A percentile compares a stretch with the other conserved stretches of the same genome.
phyloP scores from a whole-genome alignment of 371 early-diverging fungal species.

The Circinella minor region DNA sequence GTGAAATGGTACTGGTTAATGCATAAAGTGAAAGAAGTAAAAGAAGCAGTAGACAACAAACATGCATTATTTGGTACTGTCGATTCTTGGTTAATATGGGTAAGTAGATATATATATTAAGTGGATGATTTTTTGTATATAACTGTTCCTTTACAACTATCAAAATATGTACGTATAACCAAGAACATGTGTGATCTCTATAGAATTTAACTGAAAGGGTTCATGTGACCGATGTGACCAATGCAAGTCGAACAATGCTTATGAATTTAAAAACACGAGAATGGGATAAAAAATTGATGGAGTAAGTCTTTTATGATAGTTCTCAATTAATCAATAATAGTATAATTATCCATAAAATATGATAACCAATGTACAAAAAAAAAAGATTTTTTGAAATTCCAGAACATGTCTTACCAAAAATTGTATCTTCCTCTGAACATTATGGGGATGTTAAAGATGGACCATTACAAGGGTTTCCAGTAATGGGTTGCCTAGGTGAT shows the following conservation, averaged over 20 bases:
- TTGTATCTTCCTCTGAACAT: conserved; percentile 82
- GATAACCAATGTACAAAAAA: background rate
- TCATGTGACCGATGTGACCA: conserved; percentile 91
- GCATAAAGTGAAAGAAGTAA: conserved; percentile 61
- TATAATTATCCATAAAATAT: too few relatives aligned
- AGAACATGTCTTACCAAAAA: conserved; percentile 69
- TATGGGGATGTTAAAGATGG: conserved; percentile 74
- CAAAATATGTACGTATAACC: too few relatives aligned
- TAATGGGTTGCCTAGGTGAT: conserved; percentile 92
- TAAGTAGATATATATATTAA: conserved; percentile 24
- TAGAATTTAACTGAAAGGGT: conserved; percentile 85
- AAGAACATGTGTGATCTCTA: too few relatives aligned
- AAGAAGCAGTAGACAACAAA: conserved; percentile 18
- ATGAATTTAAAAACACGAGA: conserved; percentile 82
- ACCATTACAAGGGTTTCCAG: conserved; percentile 69
- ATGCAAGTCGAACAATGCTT: conserved; percentile 92
- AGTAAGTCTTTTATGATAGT: conserved; percentile 31
- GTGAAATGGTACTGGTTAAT: conserved; percentile 91
- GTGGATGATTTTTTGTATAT: background rate
- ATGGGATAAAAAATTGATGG: conserved; percentile 78
- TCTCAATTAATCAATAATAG: too few relatives aligned
- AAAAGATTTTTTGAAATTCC: conserved; percentile 73
- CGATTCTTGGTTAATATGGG: conserved; percentile 92
- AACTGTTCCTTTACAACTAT: too few relatives aligned
- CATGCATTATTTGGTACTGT: conserved; percentile 83